These are phyloP conservation scores for Solanum aculeatissimum DNA, from an alignment of 305 asterid species.

Conservation along the genomic window DNA sequence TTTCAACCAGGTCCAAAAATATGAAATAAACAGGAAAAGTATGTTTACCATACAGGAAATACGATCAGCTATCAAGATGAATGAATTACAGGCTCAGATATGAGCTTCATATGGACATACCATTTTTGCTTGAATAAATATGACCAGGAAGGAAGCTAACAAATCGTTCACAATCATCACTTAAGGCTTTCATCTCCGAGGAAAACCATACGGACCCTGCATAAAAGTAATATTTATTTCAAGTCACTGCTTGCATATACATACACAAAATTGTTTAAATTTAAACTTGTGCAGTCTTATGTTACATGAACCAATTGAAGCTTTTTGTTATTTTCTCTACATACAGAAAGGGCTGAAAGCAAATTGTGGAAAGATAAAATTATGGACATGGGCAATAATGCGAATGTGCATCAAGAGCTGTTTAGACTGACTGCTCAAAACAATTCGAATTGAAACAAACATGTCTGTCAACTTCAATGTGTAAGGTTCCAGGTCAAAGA, in stretches of 20 bases:
- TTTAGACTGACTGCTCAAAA: neutral
- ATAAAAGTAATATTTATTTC: slow-evolving; percentile 10
- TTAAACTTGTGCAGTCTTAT: neutral
- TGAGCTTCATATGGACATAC: slow-evolving; percentile 26
- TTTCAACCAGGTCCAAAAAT: neutral
- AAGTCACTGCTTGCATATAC: neutral
- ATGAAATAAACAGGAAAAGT: neutral
- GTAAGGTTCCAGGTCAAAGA: neutral
- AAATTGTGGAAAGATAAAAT: neutral
- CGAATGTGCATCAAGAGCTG: neutral
- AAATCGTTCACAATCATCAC: slow-evolving; percentile 97
- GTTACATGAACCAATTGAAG: neutral
- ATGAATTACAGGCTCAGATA: neutral
- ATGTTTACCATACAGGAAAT: neutral
- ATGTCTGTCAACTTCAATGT: neutral
- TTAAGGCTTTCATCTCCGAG: slow-evolving; percentile 98
- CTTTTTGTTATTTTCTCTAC: neutral
- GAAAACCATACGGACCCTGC: slow-evolving; percentile 99
- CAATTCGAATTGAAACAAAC: neutral
- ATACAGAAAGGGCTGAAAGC: neutral
- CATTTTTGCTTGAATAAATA: slow-evolving; percentile 88
- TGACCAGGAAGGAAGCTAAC: slow-evolving; percentile 92
- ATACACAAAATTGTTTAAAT: neutral
- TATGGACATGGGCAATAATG: neutral
- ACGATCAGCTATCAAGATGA: neutral